A percentile compares a stretch with the other conserved stretches of the same genome.
phyloP scores from a whole-genome alignment of 805 yeast genomes.

The Candida schatavii region DNA sequence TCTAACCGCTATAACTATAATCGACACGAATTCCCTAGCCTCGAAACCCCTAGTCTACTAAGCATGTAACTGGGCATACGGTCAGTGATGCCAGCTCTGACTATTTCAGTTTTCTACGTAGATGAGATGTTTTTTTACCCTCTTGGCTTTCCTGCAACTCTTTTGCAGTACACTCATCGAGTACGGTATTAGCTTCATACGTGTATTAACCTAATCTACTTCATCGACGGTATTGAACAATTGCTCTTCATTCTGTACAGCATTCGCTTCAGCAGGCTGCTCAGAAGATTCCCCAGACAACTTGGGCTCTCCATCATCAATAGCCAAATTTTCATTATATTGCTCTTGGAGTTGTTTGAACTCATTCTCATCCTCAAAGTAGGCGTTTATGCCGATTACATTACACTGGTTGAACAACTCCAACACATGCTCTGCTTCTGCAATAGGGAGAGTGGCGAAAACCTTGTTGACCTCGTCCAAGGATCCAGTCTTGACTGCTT shows the following conservation, averaged over 20 bases:
- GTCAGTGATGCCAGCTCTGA: too few species aligned
- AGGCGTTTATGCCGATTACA: slow-evolving; percentile 77
- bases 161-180: neutral
- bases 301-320: slow-evolving; percentile 10
- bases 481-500: slow-evolving; percentile 67
- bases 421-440: slow-evolving; percentile 75
- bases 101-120: too few species aligned
- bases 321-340: slow-evolving; percentile 30
- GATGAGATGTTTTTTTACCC: too few species aligned
- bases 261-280: neutral
- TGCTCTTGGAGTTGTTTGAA: slow-evolving; percentile 54
- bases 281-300: too few species aligned
- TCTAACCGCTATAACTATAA: too few species aligned
- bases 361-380: slow-evolving; percentile 69
- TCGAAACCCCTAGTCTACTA: too few species aligned
- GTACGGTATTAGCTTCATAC: neutral
- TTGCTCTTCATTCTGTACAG: too few species aligned
- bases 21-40: too few species aligned
- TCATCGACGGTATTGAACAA: slow-evolving; percentile 16
- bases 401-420: slow-evolving; percentile 76
- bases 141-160: too few species aligned
- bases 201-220: slow-evolving; percentile 17
- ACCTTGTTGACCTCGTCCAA: slow-evolving; percentile 82
- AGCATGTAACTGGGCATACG: too few species aligned
- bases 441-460: slow-evolving; percentile 67